Evolutionary conservation across 306 rosid genomes (phyloP).

Genomic region (Trifolium pratense): DNA sequence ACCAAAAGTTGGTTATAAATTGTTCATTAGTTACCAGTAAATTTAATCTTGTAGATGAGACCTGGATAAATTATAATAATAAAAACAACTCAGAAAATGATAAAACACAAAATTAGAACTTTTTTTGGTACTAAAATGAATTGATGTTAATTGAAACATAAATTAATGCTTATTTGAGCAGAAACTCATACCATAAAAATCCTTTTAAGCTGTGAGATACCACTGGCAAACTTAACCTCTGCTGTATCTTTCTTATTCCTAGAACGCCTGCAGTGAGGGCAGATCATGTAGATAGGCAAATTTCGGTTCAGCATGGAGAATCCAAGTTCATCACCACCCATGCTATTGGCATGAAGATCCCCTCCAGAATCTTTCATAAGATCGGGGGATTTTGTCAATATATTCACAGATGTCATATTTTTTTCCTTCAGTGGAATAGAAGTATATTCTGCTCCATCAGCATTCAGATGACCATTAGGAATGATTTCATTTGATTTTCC

Average conservation of each 20-base stretch:
- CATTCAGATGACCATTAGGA: conserved; percentile 51
- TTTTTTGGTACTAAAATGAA: conserved; percentile 15
- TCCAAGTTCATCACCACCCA: conserved; percentile 66
- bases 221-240: conserved; percentile 72
- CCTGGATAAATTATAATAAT: conserved; percentile 1
- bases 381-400: conserved; percentile 45
- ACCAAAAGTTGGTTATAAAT: conserved; percentile 10
- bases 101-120: conserved; percentile 29
- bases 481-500: conserved; percentile 56
- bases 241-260: conserved; percentile 61
- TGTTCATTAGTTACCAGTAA: neutral
- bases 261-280: conserved; percentile 84
- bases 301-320: conserved; percentile 73
- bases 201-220: conserved; percentile 89
- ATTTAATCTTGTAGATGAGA: neutral
- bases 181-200: conserved; percentile 73
- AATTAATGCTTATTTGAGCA: conserved; percentile 40
- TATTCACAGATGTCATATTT: conserved; percentile 49
- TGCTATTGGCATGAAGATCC: conserved; percentile 55
- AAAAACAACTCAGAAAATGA: conserved; percentile 12
- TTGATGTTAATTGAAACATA: conserved; percentile 30
- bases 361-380: conserved; percentile 54
- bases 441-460: conserved; percentile 44
- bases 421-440: conserved; percentile 52
- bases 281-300: conserved; percentile 82